Evolutionary conservation across 441 rosid genomes (phyloP), one percentile per base, ranked within the genome.

Genomic region (Raphanus hybrid): DNA sequence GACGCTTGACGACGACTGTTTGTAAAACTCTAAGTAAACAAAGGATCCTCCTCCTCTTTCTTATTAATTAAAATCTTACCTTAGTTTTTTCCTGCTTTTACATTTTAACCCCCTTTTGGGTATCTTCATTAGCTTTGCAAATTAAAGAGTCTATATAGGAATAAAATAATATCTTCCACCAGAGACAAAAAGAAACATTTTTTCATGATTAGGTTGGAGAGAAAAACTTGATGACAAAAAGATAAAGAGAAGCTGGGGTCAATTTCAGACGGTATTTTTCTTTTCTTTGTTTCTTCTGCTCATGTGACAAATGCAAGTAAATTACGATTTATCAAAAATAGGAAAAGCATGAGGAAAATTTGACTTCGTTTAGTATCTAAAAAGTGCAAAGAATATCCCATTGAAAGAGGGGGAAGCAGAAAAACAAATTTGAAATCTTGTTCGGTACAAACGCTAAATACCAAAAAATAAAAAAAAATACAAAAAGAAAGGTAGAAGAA

Each of bases 61-160:
- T 29, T 3, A 29, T 29, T 58, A 7, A 10, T 64, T 39, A 64
- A 18, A 64, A 7, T 37, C 43, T 10, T 15, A 37, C 43, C 1
- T 2, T 37, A 0, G 8, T 6, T 37, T 7, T 37, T 6, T 37
- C 3, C 5, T 29, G 34, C 34, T 29, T 29, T 37, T 8, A 0
- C 45, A 34, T 69, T 61, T 52, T 35, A n/a, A n/a, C 41, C 34
- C 34, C 34, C 3, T 29, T 29, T 29, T 4, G 34, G 34, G 34
- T 88, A 8, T 26, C 0, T 54, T 86, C 87, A 9, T 91, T 27
- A 8, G 43, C 43, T 27, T 60, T 10, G 41, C 9, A 60, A 60
- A 60, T 27, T 27, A 0, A 27, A 60, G 64, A 37, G 37, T 43
- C 50, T 35, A 35, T 0, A 32, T 32, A 32, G 6, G 35, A 32